Percentiles rank a stretch among this genome's conserved stretches.
phyloP scores from a whole-genome alignment of 1,139 yeast genomes.

The Diutina mesorugosa region DNA sequence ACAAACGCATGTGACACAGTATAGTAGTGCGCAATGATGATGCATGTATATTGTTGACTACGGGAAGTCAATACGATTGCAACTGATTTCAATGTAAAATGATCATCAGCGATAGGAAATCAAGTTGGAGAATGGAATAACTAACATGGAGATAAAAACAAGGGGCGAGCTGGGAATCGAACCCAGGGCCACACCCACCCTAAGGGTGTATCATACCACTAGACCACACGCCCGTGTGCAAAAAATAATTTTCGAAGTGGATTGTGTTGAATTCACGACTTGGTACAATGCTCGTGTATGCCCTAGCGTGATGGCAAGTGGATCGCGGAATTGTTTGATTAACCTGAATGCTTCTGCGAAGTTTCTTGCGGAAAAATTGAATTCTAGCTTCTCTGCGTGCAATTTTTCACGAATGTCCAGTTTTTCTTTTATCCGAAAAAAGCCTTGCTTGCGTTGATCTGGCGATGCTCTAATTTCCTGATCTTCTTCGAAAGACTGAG shows the following conservation, averaged over 20 bases:
- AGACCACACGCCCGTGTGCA: not conserved
- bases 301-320: too few species aligned
- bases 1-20: not conserved
- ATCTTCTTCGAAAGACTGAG: not conserved
- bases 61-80: too few species aligned
- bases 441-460: not conserved
- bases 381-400: not conserved
- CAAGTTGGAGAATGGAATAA: too few species aligned
- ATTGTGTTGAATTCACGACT: too few species aligned
- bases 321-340: too few species aligned
- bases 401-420: not conserved
- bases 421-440: not conserved
- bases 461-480: not conserved
- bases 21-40: not conserved
- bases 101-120: too few species aligned
- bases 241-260: too few species aligned
- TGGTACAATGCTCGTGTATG: too few species aligned
- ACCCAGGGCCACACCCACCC: not conserved
- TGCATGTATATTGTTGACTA: not conserved
- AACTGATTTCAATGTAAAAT: too few species aligned
- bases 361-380: too few species aligned
- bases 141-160: too few species aligned
- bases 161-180: not conserved
- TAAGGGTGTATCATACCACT: not conserved
- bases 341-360: too few species aligned